Percentiles rank a stretch among this genome's conserved stretches.
These are phyloP conservation scores for Fusarium sp. DNA, from an alignment of 2,329 filamentous ascomycete species.

Conservation along the genomic window DNA sequence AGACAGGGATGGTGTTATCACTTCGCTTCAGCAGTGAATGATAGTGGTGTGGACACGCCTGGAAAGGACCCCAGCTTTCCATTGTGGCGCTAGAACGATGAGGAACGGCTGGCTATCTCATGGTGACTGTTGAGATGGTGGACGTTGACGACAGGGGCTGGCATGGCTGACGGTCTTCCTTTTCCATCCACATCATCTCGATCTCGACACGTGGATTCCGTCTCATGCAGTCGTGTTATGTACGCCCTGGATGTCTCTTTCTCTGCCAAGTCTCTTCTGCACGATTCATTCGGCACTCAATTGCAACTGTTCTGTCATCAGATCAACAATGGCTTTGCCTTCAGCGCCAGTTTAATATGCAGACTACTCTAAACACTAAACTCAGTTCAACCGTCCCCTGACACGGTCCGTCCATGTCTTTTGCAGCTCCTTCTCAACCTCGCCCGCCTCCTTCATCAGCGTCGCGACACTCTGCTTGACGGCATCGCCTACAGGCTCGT, in stretches of 20 bases:
- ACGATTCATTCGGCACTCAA: neutral
- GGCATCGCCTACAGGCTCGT: conserved; percentile 60
- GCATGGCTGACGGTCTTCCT: neutral
- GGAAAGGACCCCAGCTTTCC: neutral
- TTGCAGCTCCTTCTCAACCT: conserved; percentile 51
- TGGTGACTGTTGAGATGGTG: neutral
- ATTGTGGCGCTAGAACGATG: conserved; percentile 4
- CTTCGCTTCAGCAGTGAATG: neutral
- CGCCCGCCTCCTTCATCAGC: conserved; percentile 56
- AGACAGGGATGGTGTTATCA: neutral
- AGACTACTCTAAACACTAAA: neutral
- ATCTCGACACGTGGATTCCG: neutral
- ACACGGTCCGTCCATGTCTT: conserved; percentile 29
- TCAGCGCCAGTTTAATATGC: neutral
- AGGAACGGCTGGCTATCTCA: neutral
- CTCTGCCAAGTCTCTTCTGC: neutral
- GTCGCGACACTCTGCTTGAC: conserved; percentile 50
- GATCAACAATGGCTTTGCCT: neutral
- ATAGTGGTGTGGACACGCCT: neutral
- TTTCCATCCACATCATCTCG: neutral
- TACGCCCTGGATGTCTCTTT: neutral
- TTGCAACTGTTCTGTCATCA: neutral
- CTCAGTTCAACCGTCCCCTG: conserved; percentile 28
- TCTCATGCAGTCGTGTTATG: neutral
- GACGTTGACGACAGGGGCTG: neutral